These are phyloP conservation scores for Nymphaea thermarum DNA, from an alignment of 164 flowering plant genomes.

Conservation along the genomic window DNA sequence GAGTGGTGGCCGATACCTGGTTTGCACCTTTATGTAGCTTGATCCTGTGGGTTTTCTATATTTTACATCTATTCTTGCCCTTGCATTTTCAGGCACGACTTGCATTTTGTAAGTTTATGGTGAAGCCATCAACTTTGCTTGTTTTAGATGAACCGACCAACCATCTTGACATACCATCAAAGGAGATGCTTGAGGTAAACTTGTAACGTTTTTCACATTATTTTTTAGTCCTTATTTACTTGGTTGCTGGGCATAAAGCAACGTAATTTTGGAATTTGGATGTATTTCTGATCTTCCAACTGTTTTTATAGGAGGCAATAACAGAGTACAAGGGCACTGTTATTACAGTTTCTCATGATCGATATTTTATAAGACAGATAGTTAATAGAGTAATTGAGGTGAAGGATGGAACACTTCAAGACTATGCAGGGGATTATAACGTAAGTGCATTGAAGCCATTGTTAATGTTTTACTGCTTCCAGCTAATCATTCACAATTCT, in stretches of 20 bases:
- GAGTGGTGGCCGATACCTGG: too few species aligned
- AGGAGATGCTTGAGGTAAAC: slow-evolving; percentile 97
- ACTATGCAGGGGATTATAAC: slow-evolving; percentile 91
- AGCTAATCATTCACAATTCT: background rate
- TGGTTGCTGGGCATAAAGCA: background rate
- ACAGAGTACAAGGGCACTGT: slow-evolving; percentile 82
- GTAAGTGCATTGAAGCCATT: slow-evolving; percentile 34
- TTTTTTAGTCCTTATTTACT: background rate
- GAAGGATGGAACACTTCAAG: slow-evolving; percentile 55
- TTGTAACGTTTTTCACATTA: background rate
- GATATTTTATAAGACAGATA: slow-evolving; percentile 88
- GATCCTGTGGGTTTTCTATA: too few species aligned
- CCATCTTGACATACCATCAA: slow-evolving; percentile 94
- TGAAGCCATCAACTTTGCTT: slow-evolving; percentile 82
- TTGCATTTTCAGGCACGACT: slow-evolving; percentile 60
- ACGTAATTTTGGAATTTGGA: background rate
- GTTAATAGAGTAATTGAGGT: slow-evolving; percentile 95
- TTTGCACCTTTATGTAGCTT: too few species aligned
- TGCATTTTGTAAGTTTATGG: slow-evolving; percentile 98
- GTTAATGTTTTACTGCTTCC: background rate
- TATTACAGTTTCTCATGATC: slow-evolving; percentile 88
- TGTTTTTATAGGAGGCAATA: slow-evolving; percentile 68
- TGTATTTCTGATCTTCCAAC: background rate
- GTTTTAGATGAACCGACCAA: slow-evolving; percentile 98
- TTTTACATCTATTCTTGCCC: background rate